phyloP scores from a whole-genome alignment of 2,329 filamentous ascomycete genomes.

The Ceratocystis colombiana region DNA sequence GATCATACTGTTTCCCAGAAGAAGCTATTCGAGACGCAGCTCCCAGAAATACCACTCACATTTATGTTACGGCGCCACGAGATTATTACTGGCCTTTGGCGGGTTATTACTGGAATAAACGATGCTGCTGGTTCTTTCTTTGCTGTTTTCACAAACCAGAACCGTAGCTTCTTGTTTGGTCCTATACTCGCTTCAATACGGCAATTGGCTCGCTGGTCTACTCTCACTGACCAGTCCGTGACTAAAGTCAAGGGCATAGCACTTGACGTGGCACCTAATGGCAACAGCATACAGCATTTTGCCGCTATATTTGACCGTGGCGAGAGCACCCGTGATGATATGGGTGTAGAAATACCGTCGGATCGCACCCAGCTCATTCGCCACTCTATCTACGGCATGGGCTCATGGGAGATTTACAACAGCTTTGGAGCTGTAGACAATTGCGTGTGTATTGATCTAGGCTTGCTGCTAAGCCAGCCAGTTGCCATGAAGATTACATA shows the following conservation, averaged over 20 bases:
- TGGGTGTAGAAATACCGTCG: neutral
- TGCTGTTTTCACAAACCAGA: constrained; percentile 12
- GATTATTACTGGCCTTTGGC: neutral
- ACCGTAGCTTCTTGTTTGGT: constrained; percentile 12
- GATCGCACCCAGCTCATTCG: neutral
- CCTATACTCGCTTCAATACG: neutral
- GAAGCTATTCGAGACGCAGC: neutral
- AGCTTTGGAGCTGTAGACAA: constrained; percentile 1
- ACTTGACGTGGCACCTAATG: constrained; percentile 1
- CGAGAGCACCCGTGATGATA: neutral
- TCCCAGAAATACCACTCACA: constrained; percentile 4
- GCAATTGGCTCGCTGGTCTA: neutral
- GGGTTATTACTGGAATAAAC: neutral
- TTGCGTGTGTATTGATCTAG: neutral
- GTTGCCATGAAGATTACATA: constrained; percentile 9
- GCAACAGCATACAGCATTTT: constrained; percentile 13
- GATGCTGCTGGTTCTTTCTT: neutral
- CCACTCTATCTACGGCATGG: neutral
- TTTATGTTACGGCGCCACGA: constrained; percentile 10
- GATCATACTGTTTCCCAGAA: neutral
- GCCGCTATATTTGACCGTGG: neutral
- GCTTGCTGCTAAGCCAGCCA: neutral
- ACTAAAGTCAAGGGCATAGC: constrained; percentile 8
- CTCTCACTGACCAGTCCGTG: neutral
- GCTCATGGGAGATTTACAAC: constrained; percentile 13